phyloP scores from a whole-genome alignment of 305 asterid genomes.

The Lippia alba region DNA sequence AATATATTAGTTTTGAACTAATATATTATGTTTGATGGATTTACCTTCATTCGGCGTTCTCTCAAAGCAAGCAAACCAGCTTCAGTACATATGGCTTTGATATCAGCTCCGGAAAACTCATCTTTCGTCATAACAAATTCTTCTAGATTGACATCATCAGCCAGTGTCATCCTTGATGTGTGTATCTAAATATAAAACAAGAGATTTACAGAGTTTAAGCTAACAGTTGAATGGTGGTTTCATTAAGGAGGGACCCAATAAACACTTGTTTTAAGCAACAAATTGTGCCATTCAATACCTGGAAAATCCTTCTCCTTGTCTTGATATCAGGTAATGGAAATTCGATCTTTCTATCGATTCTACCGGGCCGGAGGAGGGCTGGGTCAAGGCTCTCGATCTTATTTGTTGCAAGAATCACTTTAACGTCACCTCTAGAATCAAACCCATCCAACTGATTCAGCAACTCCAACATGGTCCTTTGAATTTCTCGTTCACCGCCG shows the following conservation, averaged over 20 bases:
- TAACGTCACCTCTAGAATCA: constrained; percentile 93
- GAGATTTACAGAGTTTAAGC: constrained; percentile 12
- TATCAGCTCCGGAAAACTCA: constrained; percentile 95
- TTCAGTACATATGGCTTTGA: constrained; percentile 93
- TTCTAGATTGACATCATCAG: constrained; percentile 93
- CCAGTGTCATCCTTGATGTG: constrained; percentile 89
- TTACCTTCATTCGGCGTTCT: constrained; percentile 95
- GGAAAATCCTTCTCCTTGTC: constrained; percentile 89
- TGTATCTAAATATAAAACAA: constrained; percentile 61
- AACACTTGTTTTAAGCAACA: constrained; percentile 1
- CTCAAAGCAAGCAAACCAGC: constrained; percentile 95
- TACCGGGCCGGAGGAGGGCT: constrained; percentile 88
- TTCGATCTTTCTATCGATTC: constrained; percentile 87
- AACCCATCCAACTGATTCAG: constrained; percentile 91
- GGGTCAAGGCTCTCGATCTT: constrained; percentile 90
- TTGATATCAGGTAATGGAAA: constrained; percentile 95
- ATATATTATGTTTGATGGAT: constrained; percentile 13
- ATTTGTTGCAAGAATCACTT: constrained; percentile 91
- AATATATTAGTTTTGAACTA: too few relatives aligned
- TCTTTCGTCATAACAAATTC: constrained; percentile 97
- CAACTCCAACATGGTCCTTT: constrained; percentile 89
- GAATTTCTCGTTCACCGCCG: constrained; percentile 96
- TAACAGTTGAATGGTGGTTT: too few relatives aligned
- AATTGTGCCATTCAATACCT: constrained; percentile 48
- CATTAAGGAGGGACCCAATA: background rate